A percentile compares a stretch with the other conserved stretches of the same genome.
Conservation (phyloP, 441 rosid genomes). For the Gossypium schwendimanii region DNA sequence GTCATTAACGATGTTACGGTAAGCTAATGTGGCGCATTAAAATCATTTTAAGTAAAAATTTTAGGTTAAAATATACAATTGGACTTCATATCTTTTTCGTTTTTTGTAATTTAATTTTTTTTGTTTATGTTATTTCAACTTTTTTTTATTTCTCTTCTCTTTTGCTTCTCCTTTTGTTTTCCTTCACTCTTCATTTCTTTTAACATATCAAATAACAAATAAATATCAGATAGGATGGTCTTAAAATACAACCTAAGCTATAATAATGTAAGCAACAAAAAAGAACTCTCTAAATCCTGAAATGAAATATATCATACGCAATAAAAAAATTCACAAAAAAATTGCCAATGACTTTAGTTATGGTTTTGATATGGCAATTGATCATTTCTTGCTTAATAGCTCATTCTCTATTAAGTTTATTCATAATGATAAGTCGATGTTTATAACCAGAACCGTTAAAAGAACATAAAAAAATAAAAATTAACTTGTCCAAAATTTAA, state of each 20-base stretch:
- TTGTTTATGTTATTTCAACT: too few relatives aligned
- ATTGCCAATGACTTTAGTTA: conserved; percentile 62
- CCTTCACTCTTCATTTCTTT: too few relatives aligned
- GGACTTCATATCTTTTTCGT: accelerated
- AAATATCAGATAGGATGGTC: neutral
- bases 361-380: conserved; percentile 67
- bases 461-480: too few relatives aligned
- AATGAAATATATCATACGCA: neutral
- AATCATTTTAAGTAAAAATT: too few relatives aligned
- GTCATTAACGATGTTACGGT: too few relatives aligned
- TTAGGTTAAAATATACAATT: too few relatives aligned
- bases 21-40: too few relatives aligned
- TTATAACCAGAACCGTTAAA: conserved; percentile 56
- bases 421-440: conserved; percentile 93
- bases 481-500: too few relatives aligned
- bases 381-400: conserved; percentile 88
- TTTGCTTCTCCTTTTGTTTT: accelerated
- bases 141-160: too few relatives aligned
- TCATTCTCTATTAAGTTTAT: conserved; percentile 77
- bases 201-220: neutral
- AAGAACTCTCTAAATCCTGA: neutral
- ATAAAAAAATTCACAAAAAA: too few relatives aligned
- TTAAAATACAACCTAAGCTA: too few relatives aligned
- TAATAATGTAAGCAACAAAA: neutral
- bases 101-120: too few relatives aligned